These are phyloP conservation scores for Vairimorpha necatrix DNA, from an alignment of 371 early-diverging fungal species.

Conservation along the genomic window DNA sequence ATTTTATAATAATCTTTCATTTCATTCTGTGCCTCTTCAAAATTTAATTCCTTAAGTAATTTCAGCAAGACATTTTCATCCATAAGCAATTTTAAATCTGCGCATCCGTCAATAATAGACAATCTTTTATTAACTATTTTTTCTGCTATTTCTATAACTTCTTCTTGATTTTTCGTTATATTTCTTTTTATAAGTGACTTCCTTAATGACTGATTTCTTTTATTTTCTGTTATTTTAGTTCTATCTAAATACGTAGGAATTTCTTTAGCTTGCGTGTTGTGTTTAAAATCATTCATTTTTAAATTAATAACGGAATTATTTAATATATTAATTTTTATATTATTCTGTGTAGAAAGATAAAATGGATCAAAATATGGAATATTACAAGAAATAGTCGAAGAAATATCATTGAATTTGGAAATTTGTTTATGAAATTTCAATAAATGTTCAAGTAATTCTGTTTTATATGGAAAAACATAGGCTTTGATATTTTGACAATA, in stretches of 20 bases:
- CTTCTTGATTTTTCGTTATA: conserved; percentile 25
- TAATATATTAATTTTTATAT: not conserved
- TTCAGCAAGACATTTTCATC: conserved; percentile 37
- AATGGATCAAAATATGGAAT: conserved; percentile 26
- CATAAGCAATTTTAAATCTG: conserved; percentile 21
- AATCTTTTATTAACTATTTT: conserved; percentile 26
- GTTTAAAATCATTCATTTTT: not conserved
- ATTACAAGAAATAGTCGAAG: conserved; percentile 5
- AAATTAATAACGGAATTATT: not conserved
- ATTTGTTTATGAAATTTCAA: conserved; percentile 35
- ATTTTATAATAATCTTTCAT: conserved; percentile 37
- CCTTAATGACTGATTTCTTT: conserved; percentile 19
- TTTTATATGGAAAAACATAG: conserved; percentile 62
- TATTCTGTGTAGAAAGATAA: conserved; percentile 2
- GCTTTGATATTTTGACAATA: conserved; percentile 55
- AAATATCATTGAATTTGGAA: conserved; percentile 25
- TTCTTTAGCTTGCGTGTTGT: not conserved
- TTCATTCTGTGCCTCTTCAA: conserved; percentile 36
- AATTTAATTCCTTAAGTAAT: conserved; percentile 45
- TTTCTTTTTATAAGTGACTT: conserved; percentile 21
- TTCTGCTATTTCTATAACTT: conserved; percentile 31
- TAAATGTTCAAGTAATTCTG: conserved; percentile 59
- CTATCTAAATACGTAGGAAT: conserved; percentile 56
- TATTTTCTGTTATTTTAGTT: conserved; percentile 24
- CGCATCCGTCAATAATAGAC: conserved; percentile 3